These are phyloP conservation scores for Otatea glauca DNA, from an alignment of 176 grass and related monocot species.

Conservation along the genomic window DNA sequence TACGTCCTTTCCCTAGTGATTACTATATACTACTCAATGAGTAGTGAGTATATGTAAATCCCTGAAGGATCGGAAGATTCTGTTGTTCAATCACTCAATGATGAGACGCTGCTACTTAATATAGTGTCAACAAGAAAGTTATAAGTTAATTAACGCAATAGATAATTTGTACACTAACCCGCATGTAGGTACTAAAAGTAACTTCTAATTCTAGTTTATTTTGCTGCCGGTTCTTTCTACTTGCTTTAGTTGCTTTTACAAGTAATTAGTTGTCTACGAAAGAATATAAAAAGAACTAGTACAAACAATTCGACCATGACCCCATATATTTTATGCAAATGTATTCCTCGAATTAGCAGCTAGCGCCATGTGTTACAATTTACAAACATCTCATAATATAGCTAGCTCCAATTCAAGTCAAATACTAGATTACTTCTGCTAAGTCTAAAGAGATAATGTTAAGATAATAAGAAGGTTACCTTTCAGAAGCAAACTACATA, in stretches of 20 bases:
- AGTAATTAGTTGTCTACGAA: constrained; percentile 46
- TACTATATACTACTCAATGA: constrained; percentile 41
- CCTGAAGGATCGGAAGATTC: constrained; percentile 63
- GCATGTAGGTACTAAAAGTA: constrained; percentile 74
- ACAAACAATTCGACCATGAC: constrained; percentile 47
- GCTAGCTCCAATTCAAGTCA: constrained; percentile 54
- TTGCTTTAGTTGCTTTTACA: constrained; percentile 66
- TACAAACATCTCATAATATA: constrained; percentile 60
- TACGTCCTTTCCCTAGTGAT: constrained; percentile 50
- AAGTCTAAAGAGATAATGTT: constrained; percentile 50
- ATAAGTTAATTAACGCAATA: constrained; percentile 57
- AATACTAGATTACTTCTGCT: constrained; percentile 62
- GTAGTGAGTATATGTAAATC: constrained; percentile 52
- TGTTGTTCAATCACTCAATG: constrained; percentile 72
- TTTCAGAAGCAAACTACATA: constrained; percentile 37
- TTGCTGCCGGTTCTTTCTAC: constrained; percentile 46
- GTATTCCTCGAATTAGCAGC: constrained; percentile 61
- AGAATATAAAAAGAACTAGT: constrained; percentile 31
- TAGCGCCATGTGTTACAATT: constrained; percentile 43
- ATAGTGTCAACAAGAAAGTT: constrained; percentile 54
- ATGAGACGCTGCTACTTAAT: constrained; percentile 61
- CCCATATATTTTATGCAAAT: constrained; percentile 53
- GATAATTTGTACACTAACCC: constrained; percentile 66
- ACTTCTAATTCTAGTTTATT: constrained; percentile 65
- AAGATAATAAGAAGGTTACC: constrained; percentile 51